Conservation (phyloP, 768 basidiomycete genomes). For the Mycena filopes region DNA sequence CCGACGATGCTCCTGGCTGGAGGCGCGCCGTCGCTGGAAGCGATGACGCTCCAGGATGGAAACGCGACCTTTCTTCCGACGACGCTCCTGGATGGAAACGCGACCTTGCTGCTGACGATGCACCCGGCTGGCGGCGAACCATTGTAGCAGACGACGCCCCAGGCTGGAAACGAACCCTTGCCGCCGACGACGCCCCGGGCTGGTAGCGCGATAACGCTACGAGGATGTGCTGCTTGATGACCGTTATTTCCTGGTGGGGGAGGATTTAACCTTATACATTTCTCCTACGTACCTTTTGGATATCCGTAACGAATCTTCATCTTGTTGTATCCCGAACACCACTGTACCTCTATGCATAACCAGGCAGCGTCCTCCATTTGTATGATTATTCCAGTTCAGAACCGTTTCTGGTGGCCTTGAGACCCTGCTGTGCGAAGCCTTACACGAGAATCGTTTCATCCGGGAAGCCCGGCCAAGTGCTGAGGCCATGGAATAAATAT, state of each 20-base stretch:
- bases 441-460: no score
- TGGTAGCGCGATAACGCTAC: neutral
- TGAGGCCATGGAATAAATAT: neutral
- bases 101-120: no score
- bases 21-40: neutral
- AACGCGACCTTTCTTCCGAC: no score
- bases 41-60: neutral
- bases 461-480: neutral
- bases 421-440: no score
- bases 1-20: constrained; percentile 1
- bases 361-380: neutral
- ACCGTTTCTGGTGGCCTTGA: no score
- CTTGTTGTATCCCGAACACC: neutral
- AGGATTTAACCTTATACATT: neutral
- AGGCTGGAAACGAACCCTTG: no score
- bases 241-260: neutral
- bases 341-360: constrained; percentile 6
- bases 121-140: no score
- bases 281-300: neutral
- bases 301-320: neutral
- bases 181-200: no score
- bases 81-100: no score
- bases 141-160: no score
- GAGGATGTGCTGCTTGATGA: no score
- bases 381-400: neutral